Evolutionary conservation across 169 alveolate species (phyloP).

Genomic region (Plasmodium knowlesi): DNA sequence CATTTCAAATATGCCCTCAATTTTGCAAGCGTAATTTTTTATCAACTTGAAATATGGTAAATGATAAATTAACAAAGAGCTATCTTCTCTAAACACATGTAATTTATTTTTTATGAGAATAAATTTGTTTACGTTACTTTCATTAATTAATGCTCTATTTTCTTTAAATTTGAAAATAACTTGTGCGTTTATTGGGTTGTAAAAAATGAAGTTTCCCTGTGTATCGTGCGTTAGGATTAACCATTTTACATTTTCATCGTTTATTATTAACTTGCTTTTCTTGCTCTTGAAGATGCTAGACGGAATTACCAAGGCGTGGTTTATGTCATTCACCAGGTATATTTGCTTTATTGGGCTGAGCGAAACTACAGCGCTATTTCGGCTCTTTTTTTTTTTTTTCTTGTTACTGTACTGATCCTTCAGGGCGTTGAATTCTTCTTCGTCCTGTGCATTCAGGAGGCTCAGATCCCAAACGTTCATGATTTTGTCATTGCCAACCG

Average conservation of each 20-base stretch:
- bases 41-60: conserved; percentile 19
- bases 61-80: conserved; percentile 66
- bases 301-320: conserved; percentile 50
- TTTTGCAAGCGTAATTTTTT: conserved; percentile 35
- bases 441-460: conserved; percentile 13
- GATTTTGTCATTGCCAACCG: conserved; percentile 70
- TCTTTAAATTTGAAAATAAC: conserved; percentile 48
- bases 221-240: conserved; percentile 56
- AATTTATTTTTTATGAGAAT: conserved; percentile 38
- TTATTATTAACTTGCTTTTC: conserved; percentile 42
- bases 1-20: conserved; percentile 75
- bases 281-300: conserved; percentile 25
- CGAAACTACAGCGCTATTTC: not conserved
- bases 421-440: conserved; percentile 11
- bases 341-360: conserved; percentile 59
- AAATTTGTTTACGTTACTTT: conserved; percentile 53
- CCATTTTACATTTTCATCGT: conserved; percentile 73
- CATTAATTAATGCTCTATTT: conserved; percentile 20
- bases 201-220: conserved; percentile 40
- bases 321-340: conserved; percentile 31
- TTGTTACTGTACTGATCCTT: not conserved
- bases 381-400: not conserved
- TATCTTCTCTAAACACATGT: conserved; percentile 67
- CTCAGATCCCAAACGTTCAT: conserved; percentile 63
- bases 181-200: conserved; percentile 61